These are phyloP conservation scores for Noccaea bulbosa DNA, from an alignment of 345 rosid genomes.

Conservation along the genomic window DNA sequence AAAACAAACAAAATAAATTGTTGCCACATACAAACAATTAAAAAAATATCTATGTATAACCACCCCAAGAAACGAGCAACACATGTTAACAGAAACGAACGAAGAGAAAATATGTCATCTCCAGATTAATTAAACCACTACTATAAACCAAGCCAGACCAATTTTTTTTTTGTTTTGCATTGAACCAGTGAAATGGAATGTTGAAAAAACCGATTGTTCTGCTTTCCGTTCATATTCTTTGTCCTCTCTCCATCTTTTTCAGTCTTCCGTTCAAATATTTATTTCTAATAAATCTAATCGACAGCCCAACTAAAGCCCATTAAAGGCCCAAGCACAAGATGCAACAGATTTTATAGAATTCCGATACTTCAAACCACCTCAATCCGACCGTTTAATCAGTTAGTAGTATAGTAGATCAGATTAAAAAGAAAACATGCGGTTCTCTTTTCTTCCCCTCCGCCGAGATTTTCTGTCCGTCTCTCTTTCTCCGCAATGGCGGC, in stretches of 20 bases:
- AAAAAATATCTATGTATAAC: neutral
- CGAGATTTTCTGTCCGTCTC: conserved; percentile 20
- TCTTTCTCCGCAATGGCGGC: conserved; percentile 47
- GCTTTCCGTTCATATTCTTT: neutral
- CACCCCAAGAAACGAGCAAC: neutral
- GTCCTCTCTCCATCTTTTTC: neutral
- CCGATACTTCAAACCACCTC: neutral
- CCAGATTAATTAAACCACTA: neutral
- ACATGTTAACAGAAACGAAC: neutral
- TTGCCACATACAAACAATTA: neutral
- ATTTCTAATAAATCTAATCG: too few relatives aligned
- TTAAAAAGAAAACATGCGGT: conserved; percentile 34
- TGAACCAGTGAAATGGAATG: neutral
- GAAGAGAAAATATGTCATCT: neutral
- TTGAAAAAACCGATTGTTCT: neutral
- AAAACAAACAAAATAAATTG: neutral
- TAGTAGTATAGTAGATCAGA: conserved; percentile 16
- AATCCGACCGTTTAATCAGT: conserved; percentile 43
- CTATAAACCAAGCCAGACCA: neutral
- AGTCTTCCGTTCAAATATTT: too few relatives aligned
- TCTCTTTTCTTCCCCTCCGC: conserved; percentile 35
- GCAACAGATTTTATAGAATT: neutral
- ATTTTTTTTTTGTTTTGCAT: neutral
- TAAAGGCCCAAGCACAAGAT: neutral
- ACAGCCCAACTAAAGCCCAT: conserved; percentile 29